Base-by-base conservation (phyloP, 2,329 filamentous ascomycete species). In the Fusarium pseudonygamai region DNA sequence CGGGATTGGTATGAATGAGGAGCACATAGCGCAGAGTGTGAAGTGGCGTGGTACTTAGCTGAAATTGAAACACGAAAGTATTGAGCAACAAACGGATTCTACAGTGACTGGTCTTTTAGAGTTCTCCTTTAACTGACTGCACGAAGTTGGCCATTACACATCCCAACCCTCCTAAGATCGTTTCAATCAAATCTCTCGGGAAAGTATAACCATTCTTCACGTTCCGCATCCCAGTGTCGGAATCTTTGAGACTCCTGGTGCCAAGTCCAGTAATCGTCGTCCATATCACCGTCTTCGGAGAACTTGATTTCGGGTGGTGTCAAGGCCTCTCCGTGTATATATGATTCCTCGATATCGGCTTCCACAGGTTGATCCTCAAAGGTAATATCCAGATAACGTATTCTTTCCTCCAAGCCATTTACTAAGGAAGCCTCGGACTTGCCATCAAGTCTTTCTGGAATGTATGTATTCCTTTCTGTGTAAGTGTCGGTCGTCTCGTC, bases 181-280 rank as follows among this genome's bases (percentile, higher is more conserved):
- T 22, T 50, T 76, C 50, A 78, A 56, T 78, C 74, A 52, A 78
- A 78, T n/a, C 50, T 61, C 58, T 77, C 74, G 6, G 77, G 77
- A 34, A 71, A 78, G 42, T 69, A 75, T 13, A 78, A 53, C 71
- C 73, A 77, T n/a, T 66, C 67, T 40, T 49, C 40, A 43, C 72
- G 60, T 28, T 78, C 69, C 18, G 66, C 66, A 22, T 78, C 75
- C 77, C 72, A 78, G 32, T 78, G 77, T 7, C 64, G 69, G 55
- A 77, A 78, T 32, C 61, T 65, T 37, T 73, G 49, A 20, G 53
- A 55, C 0, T 56, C 26, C 45, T 65, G 59, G 36, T 78, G 62
- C 75, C 74, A 78, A 30, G 69, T 47, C 77, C 77, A 78, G 32
- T 77, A 78, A 15, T 65, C 64, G 13, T 74, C 72, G 14, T 69